Base-by-base conservation (phyloP, 2,329 filamentous ascomycete genomes). In the Xylariaceae sp. region DNA sequence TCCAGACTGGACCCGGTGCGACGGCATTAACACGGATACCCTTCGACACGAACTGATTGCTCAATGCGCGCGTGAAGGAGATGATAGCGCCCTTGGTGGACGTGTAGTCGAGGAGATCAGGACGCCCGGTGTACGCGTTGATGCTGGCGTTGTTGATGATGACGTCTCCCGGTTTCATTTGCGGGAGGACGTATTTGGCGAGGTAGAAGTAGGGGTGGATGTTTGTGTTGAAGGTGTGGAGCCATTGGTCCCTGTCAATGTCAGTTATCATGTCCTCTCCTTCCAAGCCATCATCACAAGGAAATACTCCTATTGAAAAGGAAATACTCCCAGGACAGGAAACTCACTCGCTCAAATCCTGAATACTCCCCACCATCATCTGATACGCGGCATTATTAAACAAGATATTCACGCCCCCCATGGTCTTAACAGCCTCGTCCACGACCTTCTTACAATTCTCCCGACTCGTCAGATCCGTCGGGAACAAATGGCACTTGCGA, bases 81-180 rank as follows among this genome's bases (percentile, higher is more conserved):
- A 93, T 76, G 65, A 94, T 88, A 56, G 88, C 89, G 42, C 89
- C 89, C 72, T 90, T 90, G 30, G 87, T 90, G 1, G 87, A 85
- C 0, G 89, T 92, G 76, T 94, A 93, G 73, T 94, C 89, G 53
- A 94, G 82, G 1, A 93, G 80, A 67, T 93, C 89, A 0, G 87
- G 87, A 1, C 89, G 87, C 45, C 90, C 90, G 59, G 92, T 83
- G 75, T 93, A 94, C 30, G 87, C 88, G 72, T 93, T 93, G 71
- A 94, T 87, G 37, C 88, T 92, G 50, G 89, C 86, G 71, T 90
- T 92, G 77, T 93, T 94, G 80, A 95, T 91, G 72, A 95, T 91
- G 30, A 84, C 86, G 58, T 84, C 81, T 42, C 90, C 90, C n/a
- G 74, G 73, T 69, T 84, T 82, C 85, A 94, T 88, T 73, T 92